phyloP scores from a whole-genome alignment of 257 asterid species.

The Nicotiana undulata region DNA sequence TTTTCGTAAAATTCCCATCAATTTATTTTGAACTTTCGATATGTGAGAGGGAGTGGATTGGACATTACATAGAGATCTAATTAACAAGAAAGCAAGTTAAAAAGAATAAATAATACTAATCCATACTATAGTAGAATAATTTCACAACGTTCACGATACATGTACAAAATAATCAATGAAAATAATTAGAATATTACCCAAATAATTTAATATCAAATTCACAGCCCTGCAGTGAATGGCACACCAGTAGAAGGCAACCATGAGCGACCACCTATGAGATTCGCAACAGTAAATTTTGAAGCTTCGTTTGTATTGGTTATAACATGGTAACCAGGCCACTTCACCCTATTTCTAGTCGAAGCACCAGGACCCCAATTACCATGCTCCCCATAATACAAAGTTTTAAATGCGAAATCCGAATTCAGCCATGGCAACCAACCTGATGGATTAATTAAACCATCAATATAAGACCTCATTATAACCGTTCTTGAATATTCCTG shows the following conservation, averaged over 20 bases:
- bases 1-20: too few species aligned
- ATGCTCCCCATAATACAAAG: slow-evolving; percentile 24
- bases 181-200: not conserved
- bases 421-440: slow-evolving; percentile 25
- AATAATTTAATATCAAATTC: not conserved
- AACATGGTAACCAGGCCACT: slow-evolving; percentile 23
- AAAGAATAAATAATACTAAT: too few species aligned
- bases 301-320: slow-evolving; percentile 11
- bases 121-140: too few species aligned
- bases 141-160: not conserved
- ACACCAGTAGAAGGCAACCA: slow-evolving; percentile 22
- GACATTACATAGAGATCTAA: too few species aligned
- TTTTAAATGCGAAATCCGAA: not conserved
- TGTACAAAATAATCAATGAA: not conserved
- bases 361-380: slow-evolving; percentile 24
- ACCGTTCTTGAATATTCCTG: slow-evolving; percentile 13
- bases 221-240: slow-evolving; percentile 15
- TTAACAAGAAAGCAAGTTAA: too few species aligned
- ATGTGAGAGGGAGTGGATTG: too few species aligned
- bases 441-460: slow-evolving; percentile 6
- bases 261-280: slow-evolving; percentile 15
- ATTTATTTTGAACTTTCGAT: too few species aligned
- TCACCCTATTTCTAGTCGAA: slow-evolving; percentile 6
- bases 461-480: slow-evolving; percentile 8
- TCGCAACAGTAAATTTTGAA: slow-evolving; percentile 14